A percentile compares a stretch with the other conserved stretches of the same genome.
Evolutionary conservation across 164 flowering plant species (phyloP).

Genomic region (Vitis amurensis): DNA sequence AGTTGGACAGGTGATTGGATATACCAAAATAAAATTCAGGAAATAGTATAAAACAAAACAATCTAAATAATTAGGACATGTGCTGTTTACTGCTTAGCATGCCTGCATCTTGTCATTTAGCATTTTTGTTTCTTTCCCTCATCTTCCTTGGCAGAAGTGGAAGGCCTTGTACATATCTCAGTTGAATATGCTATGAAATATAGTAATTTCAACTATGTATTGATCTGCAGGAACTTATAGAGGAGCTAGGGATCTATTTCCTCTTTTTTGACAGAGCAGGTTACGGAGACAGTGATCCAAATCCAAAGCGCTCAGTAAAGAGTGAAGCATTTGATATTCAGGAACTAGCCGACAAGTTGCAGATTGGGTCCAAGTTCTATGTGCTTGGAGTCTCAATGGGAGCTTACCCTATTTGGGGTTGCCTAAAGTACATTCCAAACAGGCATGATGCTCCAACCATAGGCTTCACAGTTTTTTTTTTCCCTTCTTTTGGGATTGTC

Average conservation of each 20-base stretch:
- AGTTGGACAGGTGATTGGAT: too few species aligned
- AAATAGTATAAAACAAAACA: too few species aligned
- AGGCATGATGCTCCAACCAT: conserved; percentile 17
- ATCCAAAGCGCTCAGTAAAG: conserved; percentile 48
- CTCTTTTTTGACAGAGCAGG: conserved; percentile 63
- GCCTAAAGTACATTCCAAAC: conserved; percentile 44
- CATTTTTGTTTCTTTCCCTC: too few species aligned
- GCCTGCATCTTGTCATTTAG: too few species aligned
- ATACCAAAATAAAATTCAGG: too few species aligned
- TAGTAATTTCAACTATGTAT: neutral
- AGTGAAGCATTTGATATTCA: conserved; percentile 63
- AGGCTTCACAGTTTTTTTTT: too few species aligned
- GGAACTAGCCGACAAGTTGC: conserved; percentile 59
- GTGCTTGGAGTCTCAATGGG: conserved; percentile 52
- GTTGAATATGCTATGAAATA: neutral
- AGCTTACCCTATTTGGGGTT: conserved; percentile 31
- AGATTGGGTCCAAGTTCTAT: conserved; percentile 54
- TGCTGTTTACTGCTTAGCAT: too few species aligned
- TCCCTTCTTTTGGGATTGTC: neutral
- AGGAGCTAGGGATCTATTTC: conserved; percentile 47
- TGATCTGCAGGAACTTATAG: conserved; percentile 47
- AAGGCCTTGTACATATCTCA: too few species aligned
- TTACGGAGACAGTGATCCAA: conserved; percentile 65
- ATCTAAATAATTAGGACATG: too few species aligned
- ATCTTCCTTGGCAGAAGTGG: too few species aligned